Conservation (phyloP, 495 filamentous ascomycete genomes). For the Penicillium argentinense region DNA sequence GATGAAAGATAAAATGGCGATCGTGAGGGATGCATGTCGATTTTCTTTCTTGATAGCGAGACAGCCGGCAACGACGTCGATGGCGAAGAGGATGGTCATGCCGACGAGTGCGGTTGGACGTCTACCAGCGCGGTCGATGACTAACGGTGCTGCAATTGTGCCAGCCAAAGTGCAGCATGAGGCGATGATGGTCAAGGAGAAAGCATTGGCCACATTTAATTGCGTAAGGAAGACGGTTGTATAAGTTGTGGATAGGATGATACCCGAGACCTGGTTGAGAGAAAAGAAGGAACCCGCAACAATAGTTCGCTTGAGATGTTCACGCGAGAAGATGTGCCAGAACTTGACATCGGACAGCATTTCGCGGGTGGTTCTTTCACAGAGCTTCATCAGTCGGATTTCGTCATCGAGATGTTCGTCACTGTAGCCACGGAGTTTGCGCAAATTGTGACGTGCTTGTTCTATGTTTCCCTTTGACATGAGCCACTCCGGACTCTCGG, state of each 20-base stretch:
- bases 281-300: slow-evolving; percentile 40
- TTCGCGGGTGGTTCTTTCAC: slow-evolving; percentile 29
- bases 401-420: slow-evolving; percentile 32
- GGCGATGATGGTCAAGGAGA: slow-evolving; percentile 35
- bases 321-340: slow-evolving; percentile 37
- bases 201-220: slow-evolving; percentile 29
- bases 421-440: slow-evolving; percentile 36
- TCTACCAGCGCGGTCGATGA: slow-evolving; percentile 36
- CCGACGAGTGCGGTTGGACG: slow-evolving; percentile 39
- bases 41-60: slow-evolving; percentile 27
- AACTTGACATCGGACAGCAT: slow-evolving; percentile 28
- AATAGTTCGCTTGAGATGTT: slow-evolving; percentile 35
- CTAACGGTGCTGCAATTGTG: slow-evolving; percentile 36
- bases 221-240: slow-evolving; percentile 37
- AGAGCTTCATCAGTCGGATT: slow-evolving; percentile 29
- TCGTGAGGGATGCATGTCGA: slow-evolving; percentile 17
- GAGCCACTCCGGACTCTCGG: slow-evolving; percentile 66
- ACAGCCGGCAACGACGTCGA: slow-evolving; percentile 30
- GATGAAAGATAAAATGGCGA: slow-evolving; percentile 32
- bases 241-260: slow-evolving; percentile 42
- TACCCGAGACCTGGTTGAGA: slow-evolving; percentile 39
- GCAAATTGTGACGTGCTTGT: slow-evolving; percentile 30
- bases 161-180: slow-evolving; percentile 41
- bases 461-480: slow-evolving; percentile 49
- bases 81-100: slow-evolving; percentile 29